Evolutionary conservation across 2,329 filamentous ascomycete species (phyloP).

Genomic region (Drechslerella coelobrocha): DNA sequence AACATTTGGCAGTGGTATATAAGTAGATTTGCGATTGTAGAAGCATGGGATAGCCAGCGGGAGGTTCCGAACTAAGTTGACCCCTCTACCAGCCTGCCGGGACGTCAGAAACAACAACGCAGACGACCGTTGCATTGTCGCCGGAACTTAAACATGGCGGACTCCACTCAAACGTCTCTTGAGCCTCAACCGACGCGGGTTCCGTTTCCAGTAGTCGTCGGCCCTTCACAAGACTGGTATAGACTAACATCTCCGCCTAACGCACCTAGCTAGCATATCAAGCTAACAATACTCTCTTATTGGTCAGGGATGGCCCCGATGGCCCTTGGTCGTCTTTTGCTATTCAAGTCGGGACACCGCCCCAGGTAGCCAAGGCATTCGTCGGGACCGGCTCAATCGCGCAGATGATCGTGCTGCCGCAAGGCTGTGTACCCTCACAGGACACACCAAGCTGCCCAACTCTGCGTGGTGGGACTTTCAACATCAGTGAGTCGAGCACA

Average conservation of each 20-base stretch:
- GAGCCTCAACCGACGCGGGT: too few relatives aligned
- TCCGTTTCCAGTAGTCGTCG: slow-evolving; percentile 17
- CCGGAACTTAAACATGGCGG: too few relatives aligned
- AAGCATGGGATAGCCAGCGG: too few relatives aligned
- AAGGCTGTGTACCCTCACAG: slow-evolving; percentile 17
- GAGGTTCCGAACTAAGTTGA: too few relatives aligned
- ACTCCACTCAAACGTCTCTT: too few relatives aligned
- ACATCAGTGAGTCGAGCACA: slow-evolving; percentile 18
- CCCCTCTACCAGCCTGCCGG: too few relatives aligned
- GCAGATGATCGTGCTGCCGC: slow-evolving; percentile 33
- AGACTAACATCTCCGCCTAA: not conserved
- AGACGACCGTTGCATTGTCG: too few relatives aligned
- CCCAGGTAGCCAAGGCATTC: slow-evolving; percentile 18
- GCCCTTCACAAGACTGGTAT: slow-evolving; percentile 32
- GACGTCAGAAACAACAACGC: too few relatives aligned
- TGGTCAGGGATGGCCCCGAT: slow-evolving; percentile 37
- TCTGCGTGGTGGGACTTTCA: slow-evolving; percentile 25
- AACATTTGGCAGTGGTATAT: too few relatives aligned
- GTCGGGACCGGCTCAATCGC: slow-evolving; percentile 28
- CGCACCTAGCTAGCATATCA: not conserved
- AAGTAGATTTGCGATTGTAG: too few relatives aligned
- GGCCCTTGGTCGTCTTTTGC: slow-evolving; percentile 43
- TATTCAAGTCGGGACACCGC: slow-evolving; percentile 27
- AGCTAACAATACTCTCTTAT: not conserved
- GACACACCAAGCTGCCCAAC: slow-evolving; percentile 18